Base-by-base conservation (phyloP, 805 yeast species). In the Metschnikowia rubicola region DNA sequence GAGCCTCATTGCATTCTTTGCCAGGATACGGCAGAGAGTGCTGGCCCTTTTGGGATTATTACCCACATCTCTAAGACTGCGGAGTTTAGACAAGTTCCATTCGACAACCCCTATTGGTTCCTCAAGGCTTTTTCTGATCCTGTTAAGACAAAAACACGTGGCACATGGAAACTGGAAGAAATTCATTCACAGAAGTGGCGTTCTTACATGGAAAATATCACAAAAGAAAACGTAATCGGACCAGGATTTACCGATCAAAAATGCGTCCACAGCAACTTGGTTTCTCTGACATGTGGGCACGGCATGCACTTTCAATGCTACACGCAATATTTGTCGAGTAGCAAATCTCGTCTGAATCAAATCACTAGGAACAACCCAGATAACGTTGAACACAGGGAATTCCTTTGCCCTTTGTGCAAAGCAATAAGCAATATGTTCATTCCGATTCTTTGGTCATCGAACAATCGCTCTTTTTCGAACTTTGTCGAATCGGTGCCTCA, bases 361-460 rank as follows among this genome's bases (percentile, higher is more conserved):
- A 80, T 90, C 31, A 87, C 96, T 0, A 74, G 96, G 60, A 88
- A 91, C 41, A 73, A 83, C 5, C 96, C 96, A 0, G 96, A 86
- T 53, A 81, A 86, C 52, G 66, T 74, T 10, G 82, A 81, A 29
- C 79, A 80, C 47, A 79, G 81, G 8, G 96, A 91, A 58, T 85
- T 88, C 54, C 67, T 88, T 26, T 92, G 99, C 60, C 98, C 98
- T 0, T 74, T 92, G 33, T 92, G 99, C 70, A 89, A 89, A 50
- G 85, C 96, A 0, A 71, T 92, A 38, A 86, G 86, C 60, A 92
- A 92, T 60, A 75, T 85, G 49, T 89, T 92, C 61, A 68, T 92
- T 37, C 99, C 98, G 0, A 71, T 86, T 1, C 61, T 84, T 32
- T 84, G 88, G 80, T 59, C 72, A 2, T 56, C 68, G 4, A 84